A percentile compares a stretch with the other conserved stretches of the same genome.
Conservation (phyloP, 345 rosid species). For the Carallia pectinifolia region DNA sequence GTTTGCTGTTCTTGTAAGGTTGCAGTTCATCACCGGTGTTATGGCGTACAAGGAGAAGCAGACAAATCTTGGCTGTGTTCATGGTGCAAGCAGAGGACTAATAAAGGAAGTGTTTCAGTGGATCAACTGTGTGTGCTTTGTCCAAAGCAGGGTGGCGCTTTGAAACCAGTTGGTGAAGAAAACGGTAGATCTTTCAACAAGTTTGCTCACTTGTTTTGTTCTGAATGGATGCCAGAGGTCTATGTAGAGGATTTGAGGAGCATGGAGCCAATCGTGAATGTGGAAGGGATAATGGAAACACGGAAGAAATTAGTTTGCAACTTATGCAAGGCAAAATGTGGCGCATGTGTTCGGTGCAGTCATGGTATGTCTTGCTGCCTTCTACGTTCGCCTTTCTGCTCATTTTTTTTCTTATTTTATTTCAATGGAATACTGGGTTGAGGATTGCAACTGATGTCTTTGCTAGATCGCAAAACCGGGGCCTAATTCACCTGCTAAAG, state of each 20-base stretch:
- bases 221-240: constrained; percentile 85
- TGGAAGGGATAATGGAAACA: constrained; percentile 58
- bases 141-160: constrained; percentile 74
- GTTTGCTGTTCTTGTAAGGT: constrained; percentile 78
- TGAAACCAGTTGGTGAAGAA: constrained; percentile 58
- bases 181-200: constrained; percentile 27
- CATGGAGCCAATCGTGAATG: constrained; percentile 80
- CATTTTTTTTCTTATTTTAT: constrained; percentile 64
- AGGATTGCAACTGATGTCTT: too few relatives aligned
- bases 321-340: constrained; percentile 85
- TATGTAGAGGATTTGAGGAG: constrained; percentile 55
- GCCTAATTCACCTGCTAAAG: too few relatives aligned
- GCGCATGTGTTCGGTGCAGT: constrained; percentile 91
- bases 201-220: constrained; percentile 90
- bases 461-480: too few relatives aligned
- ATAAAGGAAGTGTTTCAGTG: constrained; percentile 29
- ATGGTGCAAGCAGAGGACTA: constrained; percentile 65
- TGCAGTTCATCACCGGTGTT: constrained; percentile 71
- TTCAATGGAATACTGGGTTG: constrained; percentile 82
- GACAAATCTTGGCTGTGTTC: constrained; percentile 75
- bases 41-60: constrained; percentile 60
- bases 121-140: constrained; percentile 69
- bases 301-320: constrained; percentile 69
- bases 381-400: constrained; percentile 35
- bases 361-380: constrained; percentile 34